Conservation (phyloP, 2,329 filamentous ascomycete genomes). For the Phialocephala sp. region DNA sequence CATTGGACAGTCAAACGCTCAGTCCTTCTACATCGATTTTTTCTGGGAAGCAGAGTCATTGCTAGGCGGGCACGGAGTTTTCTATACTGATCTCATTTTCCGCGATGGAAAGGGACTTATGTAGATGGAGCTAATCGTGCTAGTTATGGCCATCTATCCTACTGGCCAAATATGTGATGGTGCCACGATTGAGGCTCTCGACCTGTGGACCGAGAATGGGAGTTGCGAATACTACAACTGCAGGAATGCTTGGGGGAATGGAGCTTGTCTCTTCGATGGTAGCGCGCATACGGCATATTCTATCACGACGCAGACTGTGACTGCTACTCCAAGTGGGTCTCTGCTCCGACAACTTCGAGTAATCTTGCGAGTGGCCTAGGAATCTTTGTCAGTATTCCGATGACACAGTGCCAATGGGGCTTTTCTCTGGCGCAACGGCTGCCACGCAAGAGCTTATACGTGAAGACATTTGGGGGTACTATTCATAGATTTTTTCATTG, state of each 20-base stretch:
- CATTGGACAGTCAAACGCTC: slow-evolving; percentile 63
- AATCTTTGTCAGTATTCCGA: slow-evolving; percentile 30
- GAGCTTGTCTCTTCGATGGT: slow-evolving; percentile 46
- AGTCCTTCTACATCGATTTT: slow-evolving; percentile 60
- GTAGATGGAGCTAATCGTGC: slow-evolving; percentile 56
- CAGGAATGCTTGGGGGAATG: slow-evolving; percentile 54
- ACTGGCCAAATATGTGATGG: slow-evolving; percentile 57
- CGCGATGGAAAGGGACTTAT: slow-evolving; percentile 59
- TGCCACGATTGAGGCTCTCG: slow-evolving; percentile 56
- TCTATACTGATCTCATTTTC: slow-evolving; percentile 58
- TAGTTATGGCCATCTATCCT: slow-evolving; percentile 59
- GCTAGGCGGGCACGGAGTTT: slow-evolving; percentile 55
- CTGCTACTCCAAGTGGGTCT: slow-evolving; percentile 22
- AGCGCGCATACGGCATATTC: slow-evolving; percentile 12
- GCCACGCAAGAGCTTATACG: slow-evolving; percentile 16
- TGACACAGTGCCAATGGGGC: slow-evolving; percentile 34
- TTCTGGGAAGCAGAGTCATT: slow-evolving; percentile 50
- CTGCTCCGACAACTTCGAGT: slow-evolving; percentile 24
- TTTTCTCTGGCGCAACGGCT: slow-evolving; percentile 35
- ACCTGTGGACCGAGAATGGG: slow-evolving; percentile 57
- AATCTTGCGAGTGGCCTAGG: slow-evolving; percentile 29
- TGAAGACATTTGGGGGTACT: background rate
- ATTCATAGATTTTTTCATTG: background rate
- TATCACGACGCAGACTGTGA: slow-evolving; percentile 24
- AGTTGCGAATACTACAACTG: slow-evolving; percentile 51